Conservation (phyloP, 768 basidiomycete species). For the Clathrus columnatus region DNA sequence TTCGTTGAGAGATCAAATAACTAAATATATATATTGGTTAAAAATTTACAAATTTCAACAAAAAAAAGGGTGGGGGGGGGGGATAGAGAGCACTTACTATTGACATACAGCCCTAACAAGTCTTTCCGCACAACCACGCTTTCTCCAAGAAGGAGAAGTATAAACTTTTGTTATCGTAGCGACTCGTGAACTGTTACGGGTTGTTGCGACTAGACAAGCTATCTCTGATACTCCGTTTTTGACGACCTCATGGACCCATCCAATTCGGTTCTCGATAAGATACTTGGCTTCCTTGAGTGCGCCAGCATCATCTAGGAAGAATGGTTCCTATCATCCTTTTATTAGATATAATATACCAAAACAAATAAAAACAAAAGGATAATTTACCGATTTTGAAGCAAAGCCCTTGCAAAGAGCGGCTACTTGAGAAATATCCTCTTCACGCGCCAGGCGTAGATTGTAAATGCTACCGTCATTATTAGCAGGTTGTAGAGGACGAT, state of each 20-base stretch:
- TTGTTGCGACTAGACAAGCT: constrained; percentile 61
- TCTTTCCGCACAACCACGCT: constrained; percentile 49
- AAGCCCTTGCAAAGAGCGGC: constrained; percentile 48
- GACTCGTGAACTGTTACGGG: constrained; percentile 47
- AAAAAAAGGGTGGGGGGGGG: too few species aligned
- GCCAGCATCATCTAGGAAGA: constrained; percentile 31
- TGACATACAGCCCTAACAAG: constrained; percentile 51
- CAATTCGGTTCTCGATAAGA: constrained; percentile 37
- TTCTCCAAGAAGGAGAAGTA: constrained; percentile 45
- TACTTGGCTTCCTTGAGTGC: constrained; percentile 44
- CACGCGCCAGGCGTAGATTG: constrained; percentile 36
- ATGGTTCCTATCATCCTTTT: constrained; percentile 39
- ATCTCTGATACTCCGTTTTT: constrained; percentile 21
- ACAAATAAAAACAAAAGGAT: constrained; percentile 7
- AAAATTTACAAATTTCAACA: not conserved
- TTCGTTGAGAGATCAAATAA: constrained; percentile 35
- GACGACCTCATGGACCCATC: constrained; percentile 55
- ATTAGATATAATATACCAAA: not conserved
- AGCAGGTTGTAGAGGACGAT: constrained; percentile 6
- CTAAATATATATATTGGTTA: too few species aligned
- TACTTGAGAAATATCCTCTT: constrained; percentile 32
- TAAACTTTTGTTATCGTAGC: constrained; percentile 68
- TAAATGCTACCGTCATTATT: constrained; percentile 17
- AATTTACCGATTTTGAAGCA: constrained; percentile 47
- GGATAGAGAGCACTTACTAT: too few species aligned